Evolutionary conservation across 768 basidiomycete genomes (phyloP).

Genomic region (Collybiopsis confluens): DNA sequence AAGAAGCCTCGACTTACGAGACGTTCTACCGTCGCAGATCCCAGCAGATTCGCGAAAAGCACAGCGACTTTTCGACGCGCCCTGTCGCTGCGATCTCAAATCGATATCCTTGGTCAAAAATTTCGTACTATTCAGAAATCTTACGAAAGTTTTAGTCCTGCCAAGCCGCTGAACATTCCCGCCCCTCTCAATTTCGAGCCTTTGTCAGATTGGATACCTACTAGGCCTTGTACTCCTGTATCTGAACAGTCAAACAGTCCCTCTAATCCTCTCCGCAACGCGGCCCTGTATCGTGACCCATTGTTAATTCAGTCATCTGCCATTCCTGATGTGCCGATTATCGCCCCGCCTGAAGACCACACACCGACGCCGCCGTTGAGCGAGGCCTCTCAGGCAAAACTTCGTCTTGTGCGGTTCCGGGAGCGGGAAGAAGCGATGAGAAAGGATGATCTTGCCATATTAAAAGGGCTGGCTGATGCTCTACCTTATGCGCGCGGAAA

Average conservation of each 20-base stretch:
- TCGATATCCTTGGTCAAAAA: neutral
- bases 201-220: conserved; percentile 2
- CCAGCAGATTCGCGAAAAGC: neutral
- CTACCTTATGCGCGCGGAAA: neutral
- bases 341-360: conserved; percentile 46
- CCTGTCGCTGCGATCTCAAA: neutral
- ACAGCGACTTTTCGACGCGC: conserved; percentile 4
- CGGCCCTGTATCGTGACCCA: neutral
- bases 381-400: conserved; percentile 39
- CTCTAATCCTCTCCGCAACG: neutral
- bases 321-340: conserved; percentile 38
- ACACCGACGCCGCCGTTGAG: conserved; percentile 27
- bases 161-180: neutral
- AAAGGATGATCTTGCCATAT: conserved; percentile 23
- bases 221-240: conserved; percentile 5
- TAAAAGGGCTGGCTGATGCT: neutral
- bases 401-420: conserved; percentile 35
- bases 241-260: neutral
- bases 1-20: conserved; percentile 1
- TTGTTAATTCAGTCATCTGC: neutral
- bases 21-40: neutral
- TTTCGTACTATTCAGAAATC: neutral
- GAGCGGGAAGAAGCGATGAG: conserved; percentile 35
- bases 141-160: too few relatives aligned
- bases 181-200: neutral